A percentile compares a stretch with the other conserved stretches of the same genome.
Conservation (phyloP, 1,284 basidiomycete species). For the Trametes hirsuta region DNA sequence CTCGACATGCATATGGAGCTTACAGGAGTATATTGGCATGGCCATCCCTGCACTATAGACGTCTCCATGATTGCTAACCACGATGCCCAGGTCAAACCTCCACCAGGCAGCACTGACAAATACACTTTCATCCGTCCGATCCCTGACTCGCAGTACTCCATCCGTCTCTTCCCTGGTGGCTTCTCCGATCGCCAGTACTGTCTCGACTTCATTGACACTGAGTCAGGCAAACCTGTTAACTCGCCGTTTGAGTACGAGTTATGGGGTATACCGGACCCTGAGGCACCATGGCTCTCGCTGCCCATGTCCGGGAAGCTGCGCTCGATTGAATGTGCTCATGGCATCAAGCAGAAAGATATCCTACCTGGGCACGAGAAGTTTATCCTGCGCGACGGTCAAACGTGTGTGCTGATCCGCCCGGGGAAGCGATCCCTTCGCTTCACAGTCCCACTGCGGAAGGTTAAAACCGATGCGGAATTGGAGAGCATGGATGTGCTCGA, state of each 20-base stretch:
- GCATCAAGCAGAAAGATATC: not conserved
- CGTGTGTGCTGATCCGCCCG: not conserved
- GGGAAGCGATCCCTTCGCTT: not conserved
- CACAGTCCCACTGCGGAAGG: not conserved
- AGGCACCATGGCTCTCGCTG: not conserved
- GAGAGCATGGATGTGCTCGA: too few species aligned
- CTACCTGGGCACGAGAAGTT: not conserved
- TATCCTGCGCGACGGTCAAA: not conserved
- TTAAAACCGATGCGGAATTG: too few species aligned
- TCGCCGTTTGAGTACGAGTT: conserved; percentile 10
- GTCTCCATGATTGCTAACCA: not conserved
- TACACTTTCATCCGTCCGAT: not conserved
- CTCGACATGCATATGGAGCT: not conserved
- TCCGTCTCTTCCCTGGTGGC: conserved; percentile 4
- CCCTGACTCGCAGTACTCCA: not conserved
- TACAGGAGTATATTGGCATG: not conserved
- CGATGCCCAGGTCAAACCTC: not conserved
- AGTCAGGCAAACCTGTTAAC: conserved; percentile 7
- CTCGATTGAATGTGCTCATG: not conserved
- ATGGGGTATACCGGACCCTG: not conserved
- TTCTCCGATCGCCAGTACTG: conserved; percentile 1
- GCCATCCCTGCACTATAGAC: not conserved
- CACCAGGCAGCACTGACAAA: not conserved
- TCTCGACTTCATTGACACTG: conserved; percentile 6
- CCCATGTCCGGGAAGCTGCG: not conserved